Conservation (phyloP, 1,284 basidiomycete species). For the Cutaneotrichosporon spelunceum region DNA sequence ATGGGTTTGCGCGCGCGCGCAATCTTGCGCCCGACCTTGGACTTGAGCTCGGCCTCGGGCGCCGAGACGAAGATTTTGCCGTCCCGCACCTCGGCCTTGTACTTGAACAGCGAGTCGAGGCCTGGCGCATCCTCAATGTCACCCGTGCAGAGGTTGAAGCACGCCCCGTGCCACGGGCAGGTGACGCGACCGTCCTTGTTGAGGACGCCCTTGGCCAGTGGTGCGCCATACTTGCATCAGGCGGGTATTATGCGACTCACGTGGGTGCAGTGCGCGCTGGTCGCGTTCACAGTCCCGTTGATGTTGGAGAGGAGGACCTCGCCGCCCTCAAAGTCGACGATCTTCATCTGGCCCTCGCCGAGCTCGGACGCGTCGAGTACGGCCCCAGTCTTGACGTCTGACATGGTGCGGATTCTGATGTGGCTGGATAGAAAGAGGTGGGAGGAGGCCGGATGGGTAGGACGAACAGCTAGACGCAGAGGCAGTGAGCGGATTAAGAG, state of each 20-base stretch:
- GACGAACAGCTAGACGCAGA: background rate
- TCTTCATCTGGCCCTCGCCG: conserved; percentile 71
- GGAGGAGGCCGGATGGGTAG: background rate
- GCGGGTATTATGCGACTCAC: conserved; percentile 25
- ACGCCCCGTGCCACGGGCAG: conserved; percentile 91
- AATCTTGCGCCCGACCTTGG: conserved; percentile 61
- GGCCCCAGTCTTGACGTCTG: conserved; percentile 17
- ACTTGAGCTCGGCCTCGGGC: conserved; percentile 64
- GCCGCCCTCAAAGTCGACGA: conserved; percentile 72
- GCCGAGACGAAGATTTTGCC: conserved; percentile 77
- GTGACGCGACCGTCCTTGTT: conserved; percentile 73
- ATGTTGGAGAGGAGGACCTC: conserved; percentile 77
- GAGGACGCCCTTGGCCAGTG: conserved; percentile 64
- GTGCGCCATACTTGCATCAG: conserved; percentile 45
- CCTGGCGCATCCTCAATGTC: conserved; percentile 83
- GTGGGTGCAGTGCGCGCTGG: conserved; percentile 83
- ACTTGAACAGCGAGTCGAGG: conserved; percentile 76
- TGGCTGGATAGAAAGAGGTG: background rate
- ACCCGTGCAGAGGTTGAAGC: conserved; percentile 75
- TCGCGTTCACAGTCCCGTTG: conserved; percentile 63
- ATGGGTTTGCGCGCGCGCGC: conserved; percentile 43
- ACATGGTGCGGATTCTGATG: conserved; percentile 14
- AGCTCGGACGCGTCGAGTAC: conserved; percentile 57
- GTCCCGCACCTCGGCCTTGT: conserved; percentile 64
- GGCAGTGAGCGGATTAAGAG: background rate